Evolutionary conservation across 176 grass and related monocot species (phyloP).

Genomic region (Luzula sylvatica): DNA sequence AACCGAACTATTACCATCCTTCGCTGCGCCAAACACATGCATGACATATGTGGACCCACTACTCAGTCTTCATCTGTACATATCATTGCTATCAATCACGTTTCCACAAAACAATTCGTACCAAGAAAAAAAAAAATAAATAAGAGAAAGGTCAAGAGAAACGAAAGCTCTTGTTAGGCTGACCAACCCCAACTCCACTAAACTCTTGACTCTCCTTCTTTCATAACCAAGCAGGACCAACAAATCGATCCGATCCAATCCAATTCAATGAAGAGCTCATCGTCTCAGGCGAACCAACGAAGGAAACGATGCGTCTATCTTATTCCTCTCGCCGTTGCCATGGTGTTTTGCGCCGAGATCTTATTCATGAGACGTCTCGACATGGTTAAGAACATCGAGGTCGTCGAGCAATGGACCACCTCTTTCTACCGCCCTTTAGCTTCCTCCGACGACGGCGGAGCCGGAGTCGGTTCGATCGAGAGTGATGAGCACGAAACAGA

Average conservation of each 20-base stretch:
- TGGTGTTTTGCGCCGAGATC: conserved; percentile 77
- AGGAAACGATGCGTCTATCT: conserved; percentile 44
- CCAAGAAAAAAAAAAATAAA: background rate
- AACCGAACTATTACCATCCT: too few species aligned
- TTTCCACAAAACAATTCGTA: too few species aligned
- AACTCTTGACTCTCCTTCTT: background rate
- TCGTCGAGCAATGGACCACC: conserved; percentile 67
- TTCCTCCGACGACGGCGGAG: background rate
- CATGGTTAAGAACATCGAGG: conserved; percentile 76
- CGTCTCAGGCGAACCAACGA: conserved; percentile 1
- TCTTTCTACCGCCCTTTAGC: conserved; percentile 46
- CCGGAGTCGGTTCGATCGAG: background rate
- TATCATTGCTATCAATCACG: too few species aligned
- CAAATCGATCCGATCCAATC: background rate
- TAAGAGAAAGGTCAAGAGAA: background rate
- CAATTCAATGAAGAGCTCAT: conserved; percentile 3
- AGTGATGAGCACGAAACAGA: conserved; percentile 6
- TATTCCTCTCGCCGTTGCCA: conserved; percentile 50
- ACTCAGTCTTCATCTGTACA: too few species aligned
- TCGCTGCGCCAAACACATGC: too few species aligned
- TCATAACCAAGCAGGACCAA: background rate
- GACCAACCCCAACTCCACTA: background rate
- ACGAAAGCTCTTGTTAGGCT: background rate
- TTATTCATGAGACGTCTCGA: conserved; percentile 70
- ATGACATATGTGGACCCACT: too few species aligned